A percentile compares a stretch with the other conserved stretches of the same genome.
Conservation (phyloP, 305 asterid species). For the Solanum chacoense region DNA sequence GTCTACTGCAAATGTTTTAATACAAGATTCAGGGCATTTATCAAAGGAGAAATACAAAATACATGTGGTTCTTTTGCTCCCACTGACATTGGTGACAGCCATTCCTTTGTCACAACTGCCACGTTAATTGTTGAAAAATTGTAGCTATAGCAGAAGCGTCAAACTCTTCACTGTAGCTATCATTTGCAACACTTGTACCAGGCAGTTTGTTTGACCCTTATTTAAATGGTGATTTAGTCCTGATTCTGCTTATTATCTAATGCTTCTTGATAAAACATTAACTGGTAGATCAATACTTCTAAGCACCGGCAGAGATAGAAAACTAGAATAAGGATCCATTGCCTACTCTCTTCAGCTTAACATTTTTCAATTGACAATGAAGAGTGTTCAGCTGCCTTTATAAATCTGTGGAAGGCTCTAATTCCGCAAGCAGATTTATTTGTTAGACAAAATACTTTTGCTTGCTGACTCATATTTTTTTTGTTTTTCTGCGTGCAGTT, state of each 20-base stretch:
- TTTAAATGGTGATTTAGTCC: background rate
- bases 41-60: background rate
- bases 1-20: background rate
- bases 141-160: background rate
- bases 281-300: background rate
- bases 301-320: background rate
- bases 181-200: background rate
- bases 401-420: background rate
- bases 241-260: background rate
- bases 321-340: background rate
- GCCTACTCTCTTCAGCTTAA: background rate
- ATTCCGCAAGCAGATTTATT: background rate
- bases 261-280: background rate
- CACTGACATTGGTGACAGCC: background rate
- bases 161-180: background rate
- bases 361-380: background rate
- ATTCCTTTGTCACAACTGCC: background rate
- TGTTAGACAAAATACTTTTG: background rate
- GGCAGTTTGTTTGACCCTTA: background rate
- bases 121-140: background rate
- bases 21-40: background rate
- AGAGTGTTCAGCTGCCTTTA: background rate
- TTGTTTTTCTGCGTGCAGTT: slow-evolving; percentile 35
- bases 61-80: background rate
- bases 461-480: background rate